Evolutionary conservation across 2,329 filamentous ascomycete genomes (phyloP).

Genomic region (Pyricularia sp.): DNA sequence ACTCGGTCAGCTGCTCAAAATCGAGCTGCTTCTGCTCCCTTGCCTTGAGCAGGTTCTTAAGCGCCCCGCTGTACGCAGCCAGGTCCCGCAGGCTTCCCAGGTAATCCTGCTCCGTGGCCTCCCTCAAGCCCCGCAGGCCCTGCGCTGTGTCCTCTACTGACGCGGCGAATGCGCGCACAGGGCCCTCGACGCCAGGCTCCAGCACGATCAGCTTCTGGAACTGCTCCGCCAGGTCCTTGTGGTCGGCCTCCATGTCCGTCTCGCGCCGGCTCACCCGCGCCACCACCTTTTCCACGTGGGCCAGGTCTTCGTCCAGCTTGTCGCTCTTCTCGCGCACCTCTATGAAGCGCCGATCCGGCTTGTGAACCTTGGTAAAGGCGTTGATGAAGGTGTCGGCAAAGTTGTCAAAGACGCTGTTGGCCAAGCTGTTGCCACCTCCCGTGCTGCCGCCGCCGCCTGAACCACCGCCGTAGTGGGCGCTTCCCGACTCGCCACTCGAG

Average conservation of each 20-base stretch:
- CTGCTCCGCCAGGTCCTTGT: slow-evolving; percentile 82
- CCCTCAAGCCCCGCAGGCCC: slow-evolving; percentile 71
- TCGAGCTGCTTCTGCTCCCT: slow-evolving; percentile 97
- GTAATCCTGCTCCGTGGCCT: slow-evolving; percentile 93
- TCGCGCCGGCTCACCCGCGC: slow-evolving; percentile 82
- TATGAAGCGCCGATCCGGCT: slow-evolving; percentile 87
- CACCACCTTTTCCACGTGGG: slow-evolving; percentile 92
- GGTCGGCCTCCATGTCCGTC: slow-evolving; percentile 77
- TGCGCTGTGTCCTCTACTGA: slow-evolving; percentile 76
- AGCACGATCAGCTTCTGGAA: slow-evolving; percentile 88
- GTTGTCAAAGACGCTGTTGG: slow-evolving; percentile 66
- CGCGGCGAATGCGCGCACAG: slow-evolving; percentile 77
- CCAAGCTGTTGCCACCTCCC: slow-evolving; percentile 28
- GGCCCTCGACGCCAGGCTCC: slow-evolving; percentile 75
- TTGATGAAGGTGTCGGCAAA: slow-evolving; percentile 96
- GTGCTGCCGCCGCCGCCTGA: slow-evolving; percentile 40
- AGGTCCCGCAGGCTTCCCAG: slow-evolving; percentile 88
- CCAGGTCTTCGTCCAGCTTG: slow-evolving; percentile 89
- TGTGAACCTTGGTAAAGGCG: slow-evolving; percentile 92
- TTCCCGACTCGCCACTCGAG: slow-evolving; percentile 13
- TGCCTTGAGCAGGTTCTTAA: slow-evolving; percentile 82
- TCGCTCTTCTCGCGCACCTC: slow-evolving; percentile 88
- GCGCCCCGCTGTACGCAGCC: slow-evolving; percentile 82
- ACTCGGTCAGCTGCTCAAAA: slow-evolving; percentile 91
- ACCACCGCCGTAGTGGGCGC: slow-evolving; percentile 30